phyloP scores from a whole-genome alignment of 148 eudicot genomes.

The Arbutus unedo region DNA sequence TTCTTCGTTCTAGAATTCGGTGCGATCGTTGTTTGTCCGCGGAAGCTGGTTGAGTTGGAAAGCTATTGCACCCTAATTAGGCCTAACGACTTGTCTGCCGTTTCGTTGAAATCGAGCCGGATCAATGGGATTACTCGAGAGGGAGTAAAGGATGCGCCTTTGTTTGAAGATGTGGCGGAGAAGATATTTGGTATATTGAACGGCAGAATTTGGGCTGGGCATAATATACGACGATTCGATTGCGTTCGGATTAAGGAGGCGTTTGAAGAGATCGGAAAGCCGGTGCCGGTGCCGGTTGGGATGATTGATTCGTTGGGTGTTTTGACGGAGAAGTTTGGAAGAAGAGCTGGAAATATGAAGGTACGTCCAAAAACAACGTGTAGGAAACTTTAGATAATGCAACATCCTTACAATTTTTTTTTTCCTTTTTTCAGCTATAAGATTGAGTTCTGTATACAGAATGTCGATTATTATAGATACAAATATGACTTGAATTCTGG shows the following conservation, averaged over 20 bases:
- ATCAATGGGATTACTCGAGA: conserved; percentile 60
- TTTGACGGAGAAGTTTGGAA: conserved; percentile 74
- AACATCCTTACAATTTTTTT: background rate
- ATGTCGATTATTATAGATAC: too few relatives aligned
- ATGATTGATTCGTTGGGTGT: conserved; percentile 82
- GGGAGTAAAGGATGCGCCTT: conserved; percentile 52
- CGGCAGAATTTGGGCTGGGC: conserved; percentile 95
- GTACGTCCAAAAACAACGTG: conserved; percentile 27
- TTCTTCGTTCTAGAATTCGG: conserved; percentile 84
- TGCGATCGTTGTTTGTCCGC: conserved; percentile 74
- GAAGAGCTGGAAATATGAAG: conserved; percentile 97
- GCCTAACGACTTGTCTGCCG: conserved; percentile 68
- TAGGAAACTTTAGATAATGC: background rate
- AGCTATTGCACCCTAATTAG: conserved; percentile 74
- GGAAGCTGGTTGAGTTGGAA: conserved; percentile 65
- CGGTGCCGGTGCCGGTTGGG: conserved; percentile 65
- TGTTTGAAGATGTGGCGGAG: conserved; percentile 69
- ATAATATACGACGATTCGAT: conserved; percentile 84
- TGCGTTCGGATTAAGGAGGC: conserved; percentile 74
- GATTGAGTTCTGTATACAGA: background rate
- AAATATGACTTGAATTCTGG: too few relatives aligned
- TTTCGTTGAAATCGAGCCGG: conserved; percentile 51
- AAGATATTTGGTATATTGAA: conserved; percentile 54
- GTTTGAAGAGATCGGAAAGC: conserved; percentile 61
- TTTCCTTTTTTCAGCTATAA: background rate